Evolutionary conservation across 225 moss, liverwort and hornwort species (phyloP).

Genomic region (Bryoerythrophyllum caledonicum): DNA sequence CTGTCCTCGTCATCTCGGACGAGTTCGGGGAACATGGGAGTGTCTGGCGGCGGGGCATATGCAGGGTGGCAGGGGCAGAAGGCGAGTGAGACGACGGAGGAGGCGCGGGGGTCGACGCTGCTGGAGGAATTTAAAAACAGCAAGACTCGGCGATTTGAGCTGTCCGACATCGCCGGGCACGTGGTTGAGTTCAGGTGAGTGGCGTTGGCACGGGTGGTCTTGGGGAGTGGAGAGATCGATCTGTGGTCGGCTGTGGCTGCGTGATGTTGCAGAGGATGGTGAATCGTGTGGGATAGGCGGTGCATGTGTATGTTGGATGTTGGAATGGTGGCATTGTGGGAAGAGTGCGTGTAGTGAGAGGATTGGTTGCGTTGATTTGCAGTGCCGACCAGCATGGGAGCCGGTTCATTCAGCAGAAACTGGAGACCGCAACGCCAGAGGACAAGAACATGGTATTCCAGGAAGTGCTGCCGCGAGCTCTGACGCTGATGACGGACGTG

Average conservation of each 20-base stretch:
- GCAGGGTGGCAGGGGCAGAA: constrained; percentile 84
- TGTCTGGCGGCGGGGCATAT: constrained; percentile 46
- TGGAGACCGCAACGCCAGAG: constrained; percentile 84
- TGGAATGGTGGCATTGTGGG: too few relatives aligned
- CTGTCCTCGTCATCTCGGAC: constrained; percentile 68
- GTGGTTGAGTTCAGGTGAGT: constrained; percentile 96
- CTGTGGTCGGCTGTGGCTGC: not conserved
- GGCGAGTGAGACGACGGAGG: constrained; percentile 69
- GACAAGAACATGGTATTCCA: constrained; percentile 97
- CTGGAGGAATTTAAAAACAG: constrained; percentile 98
- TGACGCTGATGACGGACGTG: constrained; percentile 96
- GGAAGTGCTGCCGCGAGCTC: constrained; percentile 91
- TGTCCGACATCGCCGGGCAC: constrained; percentile 87
- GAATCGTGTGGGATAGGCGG: too few relatives aligned
- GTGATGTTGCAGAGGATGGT: not conserved
- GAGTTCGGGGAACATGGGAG: constrained; percentile 54
- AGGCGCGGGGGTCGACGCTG: constrained; percentile 73
- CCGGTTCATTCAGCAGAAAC: constrained; percentile 93
- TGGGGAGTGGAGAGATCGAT: too few relatives aligned
- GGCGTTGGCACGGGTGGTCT: not conserved
- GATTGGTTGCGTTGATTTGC: constrained; percentile 26
- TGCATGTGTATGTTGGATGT: too few relatives aligned
- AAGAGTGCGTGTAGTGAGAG: not conserved
- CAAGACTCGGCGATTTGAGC: constrained; percentile 92
- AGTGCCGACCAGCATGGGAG: constrained; percentile 99